A percentile compares a stretch with the other conserved stretches of the same genome.
Evolutionary conservation across 176 grass and related monocot genomes (phyloP).

Genomic region (Rhynchospora tenuis): DNA sequence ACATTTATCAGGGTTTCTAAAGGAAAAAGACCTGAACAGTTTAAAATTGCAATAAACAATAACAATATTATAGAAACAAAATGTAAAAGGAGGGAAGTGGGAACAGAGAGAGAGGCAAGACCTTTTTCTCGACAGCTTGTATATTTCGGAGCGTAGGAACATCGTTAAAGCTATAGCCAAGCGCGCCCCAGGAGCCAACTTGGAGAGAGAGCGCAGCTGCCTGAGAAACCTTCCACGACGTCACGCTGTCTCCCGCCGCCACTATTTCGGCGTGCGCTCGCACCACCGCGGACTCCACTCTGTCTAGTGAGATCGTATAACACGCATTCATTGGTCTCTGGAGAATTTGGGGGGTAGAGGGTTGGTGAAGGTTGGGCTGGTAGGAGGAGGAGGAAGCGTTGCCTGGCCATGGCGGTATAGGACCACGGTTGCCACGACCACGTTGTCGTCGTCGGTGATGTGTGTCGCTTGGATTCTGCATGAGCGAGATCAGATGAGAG

Average conservation of each 20-base stretch:
- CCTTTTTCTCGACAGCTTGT: conserved; percentile 22
- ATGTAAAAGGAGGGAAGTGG: not conserved
- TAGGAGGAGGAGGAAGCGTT: not conserved
- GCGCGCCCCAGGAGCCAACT: conserved; percentile 2
- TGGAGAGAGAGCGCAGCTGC: conserved; percentile 6
- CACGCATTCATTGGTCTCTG: not conserved
- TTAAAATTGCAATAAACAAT: not conserved
- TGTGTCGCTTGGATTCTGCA: conserved; percentile 13
- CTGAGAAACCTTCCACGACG: conserved; percentile 24
- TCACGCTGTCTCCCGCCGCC: conserved; percentile 8
- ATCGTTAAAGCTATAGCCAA: conserved; percentile 12
- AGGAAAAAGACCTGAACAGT: not conserved
- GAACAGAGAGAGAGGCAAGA: not conserved
- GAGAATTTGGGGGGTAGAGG: not conserved
- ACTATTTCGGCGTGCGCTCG: conserved; percentile 7
- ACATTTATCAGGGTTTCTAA: not conserved
- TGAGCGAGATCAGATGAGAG: not conserved
- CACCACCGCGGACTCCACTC: not conserved
- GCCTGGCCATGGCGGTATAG: not conserved
- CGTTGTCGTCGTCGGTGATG: not conserved
- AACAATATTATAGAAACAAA: not conserved
- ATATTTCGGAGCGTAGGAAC: conserved; percentile 25
- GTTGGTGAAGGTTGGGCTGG: no score
- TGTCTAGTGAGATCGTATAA: not conserved
- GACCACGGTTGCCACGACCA: not conserved